Base-by-base conservation (phyloP, 2,329 filamentous ascomycete genomes). In the Mollisiaceae sp. region DNA sequence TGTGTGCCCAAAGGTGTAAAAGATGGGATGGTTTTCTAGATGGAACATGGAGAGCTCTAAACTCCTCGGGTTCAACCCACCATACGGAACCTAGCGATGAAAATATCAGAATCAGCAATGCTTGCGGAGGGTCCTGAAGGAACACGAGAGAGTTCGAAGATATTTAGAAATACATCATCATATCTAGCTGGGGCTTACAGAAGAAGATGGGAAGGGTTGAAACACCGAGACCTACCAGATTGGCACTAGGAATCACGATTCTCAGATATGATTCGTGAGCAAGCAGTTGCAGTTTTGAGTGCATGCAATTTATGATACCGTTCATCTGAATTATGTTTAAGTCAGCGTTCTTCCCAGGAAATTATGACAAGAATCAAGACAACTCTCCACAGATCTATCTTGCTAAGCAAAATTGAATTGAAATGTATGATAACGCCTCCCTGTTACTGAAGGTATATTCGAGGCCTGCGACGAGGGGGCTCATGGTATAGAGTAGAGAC, bases 221-320 rank as follows among this genome's bases (percentile, higher is more conserved):
- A 24, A 32, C 2, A 27, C 9, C 11, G 73, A 91, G 93, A 8
- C 87, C 83, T 14, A 91, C 89, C 58, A 97, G 81, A 73, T 99
- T 99, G 1, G 93, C 95, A 3, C 90, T 94, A 0, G 95, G 93
- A 1, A 98, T 82, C 0, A 91, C 94, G 54, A 99, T 83, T 8
- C 95, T 87, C 18, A 97, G 78, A 75, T 93, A 89, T 1, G 79
- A 79, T 0, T 85, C 79, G 71, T 93, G 92, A 72, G 93, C 94
- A n/a, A 98, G 83, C 1, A 98, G 79, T 85, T 97, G 94, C 52
- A 98, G 82, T 76, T 99, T 98, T 59, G 93, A 97, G 78, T 98
- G 95, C 93, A 98, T 97, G 72, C 85, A 89, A 27, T 89, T 90
- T 6, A 87, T 79, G 56, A 86, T 82, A 1, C 87, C 86, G 47